A percentile compares a stretch with the other conserved stretches of the same genome.
phyloP scores from a whole-genome alignment of 441 rosid genomes.

The Erodium texanum region DNA sequence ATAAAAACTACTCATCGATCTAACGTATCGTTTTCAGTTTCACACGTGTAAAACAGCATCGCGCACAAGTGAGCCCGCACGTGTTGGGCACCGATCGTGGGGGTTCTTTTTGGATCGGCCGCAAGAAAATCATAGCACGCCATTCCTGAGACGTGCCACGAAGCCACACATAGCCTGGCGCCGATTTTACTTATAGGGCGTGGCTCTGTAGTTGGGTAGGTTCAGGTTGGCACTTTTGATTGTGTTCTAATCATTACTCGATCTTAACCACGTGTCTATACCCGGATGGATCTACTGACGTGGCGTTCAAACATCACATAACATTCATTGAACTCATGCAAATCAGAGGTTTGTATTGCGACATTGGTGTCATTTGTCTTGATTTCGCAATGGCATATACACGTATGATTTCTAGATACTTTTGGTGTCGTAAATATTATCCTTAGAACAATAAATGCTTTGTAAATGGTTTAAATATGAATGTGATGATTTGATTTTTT shows the following conservation, averaged over 20 bases:
- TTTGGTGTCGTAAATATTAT: too few species aligned
- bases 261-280: not conserved
- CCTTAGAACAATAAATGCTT: too few species aligned
- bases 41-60: not conserved
- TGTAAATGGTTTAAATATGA: too few species aligned
- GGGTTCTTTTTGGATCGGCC: too few species aligned
- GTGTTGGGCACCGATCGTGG: not conserved
- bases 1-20: too few species aligned
- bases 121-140: conserved; percentile 23
- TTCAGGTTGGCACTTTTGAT: not conserved
- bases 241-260: not conserved
- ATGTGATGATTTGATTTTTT: too few species aligned
- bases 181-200: not conserved
- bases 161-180: not conserved
- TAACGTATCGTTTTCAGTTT: not conserved
- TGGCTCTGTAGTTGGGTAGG: not conserved
- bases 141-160: conserved; percentile 10
- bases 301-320: not conserved
- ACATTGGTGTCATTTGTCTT: too few species aligned
- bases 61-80: not conserved
- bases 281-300: not conserved
- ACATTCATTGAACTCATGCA: not conserved
- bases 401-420: too few species aligned
- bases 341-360: too few species aligned
- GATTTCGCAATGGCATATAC: too few species aligned